phyloP scores from a whole-genome alignment of 2,329 filamentous ascomycete species.

The Aspergillus quadrilineatus region DNA sequence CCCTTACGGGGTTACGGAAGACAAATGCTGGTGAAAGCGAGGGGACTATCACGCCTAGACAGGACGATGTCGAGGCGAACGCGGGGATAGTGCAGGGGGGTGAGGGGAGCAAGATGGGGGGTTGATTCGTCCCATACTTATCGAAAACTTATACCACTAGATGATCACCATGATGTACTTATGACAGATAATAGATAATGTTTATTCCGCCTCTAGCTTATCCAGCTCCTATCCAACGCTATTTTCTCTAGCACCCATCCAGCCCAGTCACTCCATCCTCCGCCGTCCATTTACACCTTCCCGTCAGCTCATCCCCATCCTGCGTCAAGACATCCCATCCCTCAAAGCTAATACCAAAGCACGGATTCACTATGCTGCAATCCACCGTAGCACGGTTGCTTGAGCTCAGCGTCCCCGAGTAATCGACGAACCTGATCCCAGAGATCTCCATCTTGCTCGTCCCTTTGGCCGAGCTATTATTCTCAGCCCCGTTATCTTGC shows the following conservation, averaged over 20 bases:
- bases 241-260: background rate
- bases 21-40: background rate
- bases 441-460: slow-evolving; percentile 53
- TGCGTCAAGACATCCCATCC: background rate
- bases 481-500: slow-evolving; percentile 53
- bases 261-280: background rate
- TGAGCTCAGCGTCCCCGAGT: slow-evolving; percentile 42
- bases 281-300: background rate
- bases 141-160: background rate
- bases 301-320: background rate
- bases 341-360: background rate
- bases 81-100: background rate
- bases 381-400: background rate
- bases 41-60: slow-evolving; percentile 5
- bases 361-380: background rate
- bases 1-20: slow-evolving; percentile 18
- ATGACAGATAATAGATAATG: background rate
- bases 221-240: no score
- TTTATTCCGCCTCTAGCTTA: no score
- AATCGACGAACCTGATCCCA: slow-evolving; percentile 53
- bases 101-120: background rate
- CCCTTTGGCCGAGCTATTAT: slow-evolving; percentile 41
- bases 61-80: slow-evolving; percentile 14
- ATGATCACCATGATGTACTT: no score
- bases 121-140: background rate